These are phyloP conservation scores for Ceratobasidium sp. DNA, from an alignment of 1,284 basidiomycete species.

Conservation along the genomic window DNA sequence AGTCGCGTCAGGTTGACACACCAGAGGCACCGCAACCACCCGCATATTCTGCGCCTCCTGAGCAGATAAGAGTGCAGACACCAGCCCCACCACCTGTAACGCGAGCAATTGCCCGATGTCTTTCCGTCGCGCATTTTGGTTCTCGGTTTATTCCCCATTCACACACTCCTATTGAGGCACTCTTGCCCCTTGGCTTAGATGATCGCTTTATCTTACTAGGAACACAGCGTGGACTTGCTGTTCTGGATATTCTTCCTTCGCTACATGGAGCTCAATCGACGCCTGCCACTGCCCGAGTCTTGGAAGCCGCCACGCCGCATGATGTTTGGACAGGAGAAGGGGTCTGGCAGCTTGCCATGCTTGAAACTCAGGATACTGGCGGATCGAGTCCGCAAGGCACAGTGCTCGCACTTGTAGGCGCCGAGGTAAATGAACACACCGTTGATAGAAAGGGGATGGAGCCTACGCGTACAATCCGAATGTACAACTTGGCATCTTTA, in stretches of 20 bases:
- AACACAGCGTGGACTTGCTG: constrained; percentile 76
- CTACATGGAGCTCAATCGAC: constrained; percentile 54
- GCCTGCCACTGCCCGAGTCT: constrained; percentile 47
- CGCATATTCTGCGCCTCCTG: constrained; percentile 40
- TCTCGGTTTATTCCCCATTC: constrained; percentile 84
- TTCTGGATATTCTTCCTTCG: constrained; percentile 76
- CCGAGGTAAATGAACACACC: constrained; percentile 57
- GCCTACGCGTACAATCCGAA: constrained; percentile 63
- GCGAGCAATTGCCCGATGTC: constrained; percentile 51
- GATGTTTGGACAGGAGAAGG: constrained; percentile 78
- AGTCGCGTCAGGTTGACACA: constrained; percentile 6
- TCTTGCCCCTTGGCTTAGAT: constrained; percentile 66
- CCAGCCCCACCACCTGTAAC: constrained; percentile 52
- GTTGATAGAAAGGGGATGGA: constrained; percentile 60
- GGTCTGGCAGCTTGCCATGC: constrained; percentile 74
- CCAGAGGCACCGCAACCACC: constrained; percentile 48
- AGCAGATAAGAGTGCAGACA: constrained; percentile 43
- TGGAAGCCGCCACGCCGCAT: constrained; percentile 59
- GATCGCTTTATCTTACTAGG: constrained; percentile 73
- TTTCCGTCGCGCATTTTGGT: constrained; percentile 75
- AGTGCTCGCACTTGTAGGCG: constrained; percentile 72
- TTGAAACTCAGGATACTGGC: constrained; percentile 68
- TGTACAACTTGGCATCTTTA: constrained; percentile 80
- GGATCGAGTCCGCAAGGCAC: constrained; percentile 73
- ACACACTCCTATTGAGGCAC: constrained; percentile 69